Evolutionary conservation across 163 green algal species (phyloP).

Genomic region (Prototheca wickerhamii): DNA sequence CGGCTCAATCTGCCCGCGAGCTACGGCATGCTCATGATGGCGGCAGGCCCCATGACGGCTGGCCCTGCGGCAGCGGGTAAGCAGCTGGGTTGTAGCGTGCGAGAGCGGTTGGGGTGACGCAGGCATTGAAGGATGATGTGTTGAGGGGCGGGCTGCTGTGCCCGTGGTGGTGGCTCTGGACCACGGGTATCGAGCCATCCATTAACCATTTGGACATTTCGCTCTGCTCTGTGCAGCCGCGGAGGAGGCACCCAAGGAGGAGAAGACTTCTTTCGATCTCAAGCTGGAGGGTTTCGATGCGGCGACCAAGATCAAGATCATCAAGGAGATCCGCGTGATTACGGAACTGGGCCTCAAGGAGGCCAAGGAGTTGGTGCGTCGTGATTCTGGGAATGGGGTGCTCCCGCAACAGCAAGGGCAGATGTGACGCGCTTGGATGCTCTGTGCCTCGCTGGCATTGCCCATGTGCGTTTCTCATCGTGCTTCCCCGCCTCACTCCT

Average conservation of each 20-base stretch:
- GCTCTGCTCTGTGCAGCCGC: background rate
- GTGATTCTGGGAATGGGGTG: background rate
- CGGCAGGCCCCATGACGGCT: constrained; percentile 18
- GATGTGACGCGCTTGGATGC: no score
- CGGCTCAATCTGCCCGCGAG: constrained; percentile 45
- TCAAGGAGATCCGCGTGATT: constrained; percentile 90
- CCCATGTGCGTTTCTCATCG: no score
- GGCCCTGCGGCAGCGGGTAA: constrained; percentile 12
- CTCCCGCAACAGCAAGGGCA: background rate
- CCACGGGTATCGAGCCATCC: no score
- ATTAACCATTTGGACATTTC: no score
- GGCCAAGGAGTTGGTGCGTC: constrained; percentile 88
- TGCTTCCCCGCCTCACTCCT: background rate
- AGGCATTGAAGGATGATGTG: background rate
- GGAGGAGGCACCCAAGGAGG: constrained; percentile 61
- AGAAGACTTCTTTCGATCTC: constrained; percentile 93
- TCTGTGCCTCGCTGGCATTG: background rate
- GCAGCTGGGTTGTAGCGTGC: constrained; percentile 11
- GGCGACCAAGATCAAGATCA: constrained; percentile 95
- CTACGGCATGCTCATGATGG: constrained; percentile 21
- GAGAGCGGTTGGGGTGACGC: background rate
- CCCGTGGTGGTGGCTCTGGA: no score
- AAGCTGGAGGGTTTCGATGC: constrained; percentile 89
- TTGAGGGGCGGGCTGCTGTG: no score
- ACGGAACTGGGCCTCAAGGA: constrained; percentile 94